Conservation (phyloP, 177 flowering plant genomes). For the Vitis hybrid region DNA sequence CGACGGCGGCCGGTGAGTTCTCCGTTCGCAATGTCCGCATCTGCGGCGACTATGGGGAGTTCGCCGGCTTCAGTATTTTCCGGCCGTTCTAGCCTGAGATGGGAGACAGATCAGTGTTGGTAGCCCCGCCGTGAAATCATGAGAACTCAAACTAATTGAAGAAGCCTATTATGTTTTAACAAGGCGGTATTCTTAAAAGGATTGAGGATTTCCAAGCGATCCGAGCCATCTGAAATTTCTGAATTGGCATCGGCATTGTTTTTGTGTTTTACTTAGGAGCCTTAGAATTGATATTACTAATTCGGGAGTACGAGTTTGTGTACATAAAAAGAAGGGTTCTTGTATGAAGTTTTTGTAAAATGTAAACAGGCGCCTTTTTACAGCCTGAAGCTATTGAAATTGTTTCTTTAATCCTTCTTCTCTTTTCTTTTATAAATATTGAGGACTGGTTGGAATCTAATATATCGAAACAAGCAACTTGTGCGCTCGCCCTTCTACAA, state of each 20-base stretch:
- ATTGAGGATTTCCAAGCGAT: not conserved
- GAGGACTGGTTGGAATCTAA: too few relatives aligned
- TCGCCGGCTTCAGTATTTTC: conserved; percentile 2
- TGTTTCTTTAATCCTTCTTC: not conserved
- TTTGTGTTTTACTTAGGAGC: not conserved
- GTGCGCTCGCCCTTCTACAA: too few relatives aligned
- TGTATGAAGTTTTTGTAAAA: not conserved
- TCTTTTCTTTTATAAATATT: not conserved
- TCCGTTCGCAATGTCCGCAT: conserved; percentile 1
- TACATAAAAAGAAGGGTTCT: not conserved
- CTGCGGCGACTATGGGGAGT: conserved; percentile 4
- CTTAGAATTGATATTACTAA: not conserved
- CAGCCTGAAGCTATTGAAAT: conserved; percentile 1
- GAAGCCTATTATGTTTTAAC: not conserved
- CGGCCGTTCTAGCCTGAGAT: conserved; percentile 16
- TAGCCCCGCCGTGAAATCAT: conserved; percentile 8
- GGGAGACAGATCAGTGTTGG: conserved; percentile 58
- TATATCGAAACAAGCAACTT: too few relatives aligned
- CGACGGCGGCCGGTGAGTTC: not conserved
- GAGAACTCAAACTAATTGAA: too few relatives aligned
- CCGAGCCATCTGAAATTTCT: not conserved
- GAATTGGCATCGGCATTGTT: not conserved
- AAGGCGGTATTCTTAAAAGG: not conserved
- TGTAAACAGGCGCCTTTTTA: conserved; percentile 2
- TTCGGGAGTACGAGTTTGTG: too few relatives aligned